Base-by-base conservation (phyloP, 2,329 filamentous ascomycete genomes). In the Fusarium sulawesiense region DNA sequence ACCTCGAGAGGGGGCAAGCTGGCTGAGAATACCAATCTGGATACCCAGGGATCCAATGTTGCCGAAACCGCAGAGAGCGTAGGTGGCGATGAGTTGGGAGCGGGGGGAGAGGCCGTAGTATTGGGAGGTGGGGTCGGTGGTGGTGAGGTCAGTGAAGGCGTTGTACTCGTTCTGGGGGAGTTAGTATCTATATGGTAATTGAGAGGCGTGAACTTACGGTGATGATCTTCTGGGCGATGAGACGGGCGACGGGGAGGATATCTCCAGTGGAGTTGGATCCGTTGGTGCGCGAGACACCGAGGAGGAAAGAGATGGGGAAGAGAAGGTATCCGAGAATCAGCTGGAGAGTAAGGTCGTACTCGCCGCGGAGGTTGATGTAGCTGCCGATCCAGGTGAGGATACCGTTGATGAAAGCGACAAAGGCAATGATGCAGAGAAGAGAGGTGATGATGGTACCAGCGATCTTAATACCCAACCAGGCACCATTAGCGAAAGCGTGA, bases 31-130 rank as follows among this genome's bases (percentile, higher is more conserved):
- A 83, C 93, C 93, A 66, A 97, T 96, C 81, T 97, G 93, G 59
- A 93, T 95, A 78, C 93, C 93, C 49, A 97, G 87, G 30, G 93
- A 95, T 56, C 92, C 92, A 73, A 97, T 91, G 83, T 97, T 97
- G 68, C 93, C 94, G 78, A 93, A 93, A 27, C 89, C 89, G 80
- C 93, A 97, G 70, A 94, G 87, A 21, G 92, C 92, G 77, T 97
- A 97, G 53, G 93, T 97, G 47, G 91, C 92, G 76, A 97, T 97
- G 71, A 97, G 86, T 47, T 86, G 86, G 25, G 93, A 93, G 56
- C 93, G 92, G 18, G 87, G 82, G 30, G 88, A 89, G 66, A 97
- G 85, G 29, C 77, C 70, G 56, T 80, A 80, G 78, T 92, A 94
- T 14, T 78, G 70, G 78, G 92, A 94, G 11, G 78, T 68, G 34